Evolutionary conservation across 768 basidiomycete genomes (phyloP), one percentile per base, ranked within the genome.

Genomic region (Tylopilus subfusipes): DNA sequence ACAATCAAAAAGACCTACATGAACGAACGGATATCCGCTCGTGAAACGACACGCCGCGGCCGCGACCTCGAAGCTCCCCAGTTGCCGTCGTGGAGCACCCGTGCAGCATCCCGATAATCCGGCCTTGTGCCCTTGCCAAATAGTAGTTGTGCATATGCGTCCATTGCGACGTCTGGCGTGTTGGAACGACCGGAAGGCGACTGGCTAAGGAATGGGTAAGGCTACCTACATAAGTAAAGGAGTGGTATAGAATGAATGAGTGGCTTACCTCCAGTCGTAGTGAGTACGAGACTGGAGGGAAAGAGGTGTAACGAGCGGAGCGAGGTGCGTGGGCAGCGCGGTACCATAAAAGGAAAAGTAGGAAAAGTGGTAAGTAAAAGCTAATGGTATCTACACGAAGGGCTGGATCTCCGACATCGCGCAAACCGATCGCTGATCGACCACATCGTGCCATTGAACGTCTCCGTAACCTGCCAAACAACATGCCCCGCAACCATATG

Each of bases 391-490:
- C n/a, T n/a, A n/a, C n/a, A n/a, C n/a, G n/a, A n/a, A n/a, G n/a
- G n/a, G n/a, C n/a, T n/a, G n/a, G n/a, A n/a, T n/a, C n/a, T n/a
- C n/a, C n/a, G n/a, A n/a, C n/a, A n/a, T n/a, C n/a, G 72, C 7
- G 70, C 78, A 55, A 73, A 68, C 2, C 13, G 16, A 30, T 52
- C 50, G 16, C 42, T 52, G 42, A 52, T 52, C 33, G 33, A 27
- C 50, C 50, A 52, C 50, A 52, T 52, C 50, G 50, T 43, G 0
- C 50, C 50, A 8, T 44, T 19, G 2, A n/a, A 52, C 50, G 5
- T 67, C 62, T 16, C 51, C 43, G 50, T 59, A 73, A 1, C 72
- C 72, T 0, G 63, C n/a, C 64, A 30, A 63, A 50, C 42, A 74
- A 55, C 72, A 78, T 73, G n/a, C 3, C 73, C 47, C 10, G 47